A percentile compares a stretch with the other conserved stretches of the same genome.
Conservation (phyloP, 2,329 filamentous ascomycete genomes). For the Pseudocercospora fuligena region DNA sequence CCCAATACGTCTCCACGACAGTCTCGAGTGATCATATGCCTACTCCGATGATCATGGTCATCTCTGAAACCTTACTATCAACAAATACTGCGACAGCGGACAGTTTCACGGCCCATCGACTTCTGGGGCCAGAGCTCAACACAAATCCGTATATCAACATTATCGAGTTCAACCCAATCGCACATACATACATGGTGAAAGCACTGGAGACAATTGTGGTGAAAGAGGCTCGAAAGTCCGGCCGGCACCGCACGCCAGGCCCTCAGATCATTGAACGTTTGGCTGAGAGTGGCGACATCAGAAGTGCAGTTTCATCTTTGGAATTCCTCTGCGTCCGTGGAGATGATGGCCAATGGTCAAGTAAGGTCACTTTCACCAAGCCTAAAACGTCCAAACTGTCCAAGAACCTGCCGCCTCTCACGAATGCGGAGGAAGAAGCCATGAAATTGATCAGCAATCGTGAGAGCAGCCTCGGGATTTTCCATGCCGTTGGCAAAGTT, state of each 20-base stretch:
- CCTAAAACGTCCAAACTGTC: constrained; percentile 69
- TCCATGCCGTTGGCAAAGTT: constrained; percentile 94
- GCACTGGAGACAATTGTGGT: constrained; percentile 80
- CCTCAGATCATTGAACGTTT: constrained; percentile 77
- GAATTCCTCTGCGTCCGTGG: constrained; percentile 90
- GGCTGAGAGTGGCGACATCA: constrained; percentile 86
- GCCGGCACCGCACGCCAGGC: constrained; percentile 74
- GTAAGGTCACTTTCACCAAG: constrained; percentile 73
- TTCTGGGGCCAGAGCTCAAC: constrained; percentile 84
- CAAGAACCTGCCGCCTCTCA: constrained; percentile 64
- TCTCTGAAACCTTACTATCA: constrained; percentile 87
- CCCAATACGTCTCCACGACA: constrained; percentile 71
- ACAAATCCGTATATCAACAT: constrained; percentile 77
- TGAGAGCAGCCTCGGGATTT: constrained; percentile 89
- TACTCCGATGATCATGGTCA: constrained; percentile 78
- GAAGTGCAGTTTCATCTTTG: constrained; percentile 87
- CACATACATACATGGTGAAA: constrained; percentile 81
- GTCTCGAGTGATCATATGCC: constrained; percentile 20
- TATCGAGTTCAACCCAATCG: constrained; percentile 93
- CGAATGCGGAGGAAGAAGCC: constrained; percentile 77
- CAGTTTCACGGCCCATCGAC: constrained; percentile 87
- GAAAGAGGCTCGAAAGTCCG: constrained; percentile 83
- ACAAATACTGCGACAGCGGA: constrained; percentile 84
- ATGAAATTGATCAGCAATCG: constrained; percentile 81
- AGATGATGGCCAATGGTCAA: constrained; percentile 75